Evolutionary conservation across 345 rosid species (phyloP).

Genomic region (Acer yangbiense): DNA sequence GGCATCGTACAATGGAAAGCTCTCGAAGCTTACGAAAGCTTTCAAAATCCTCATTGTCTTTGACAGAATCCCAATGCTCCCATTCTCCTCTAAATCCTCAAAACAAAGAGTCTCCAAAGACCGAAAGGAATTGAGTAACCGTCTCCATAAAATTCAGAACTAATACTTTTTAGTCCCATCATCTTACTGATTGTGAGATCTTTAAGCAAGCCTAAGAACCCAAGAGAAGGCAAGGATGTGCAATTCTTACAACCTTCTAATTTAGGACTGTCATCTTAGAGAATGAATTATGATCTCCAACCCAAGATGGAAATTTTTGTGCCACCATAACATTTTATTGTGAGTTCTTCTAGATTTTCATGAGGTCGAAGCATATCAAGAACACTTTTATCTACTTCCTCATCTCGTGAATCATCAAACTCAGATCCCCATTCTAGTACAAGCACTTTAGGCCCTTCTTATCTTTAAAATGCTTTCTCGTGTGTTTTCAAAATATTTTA

Average conservation of each 20-base stretch:
- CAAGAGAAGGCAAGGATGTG: neutral
- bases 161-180: neutral
- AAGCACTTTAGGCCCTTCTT: neutral
- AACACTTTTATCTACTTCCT: neutral
- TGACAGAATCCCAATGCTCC: neutral
- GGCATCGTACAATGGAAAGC: neutral
- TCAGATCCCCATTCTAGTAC: neutral
- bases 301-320: neutral
- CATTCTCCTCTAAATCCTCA: neutral
- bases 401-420: neutral
- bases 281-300: neutral
- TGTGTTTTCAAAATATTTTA: neutral
- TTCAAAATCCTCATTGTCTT: neutral
- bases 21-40: neutral
- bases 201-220: neutral
- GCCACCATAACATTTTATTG: neutral
- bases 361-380: neutral
- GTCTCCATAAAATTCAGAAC: neutral
- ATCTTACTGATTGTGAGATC: neutral
- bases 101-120: neutral
- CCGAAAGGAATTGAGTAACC: neutral
- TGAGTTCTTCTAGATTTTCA: neutral
- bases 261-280: neutral
- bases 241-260: neutral
- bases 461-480: neutral